A percentile compares a stretch with the other conserved stretches of the same genome.
phyloP scores from a whole-genome alignment of 2,329 filamentous ascomycete genomes.

The Chalara sp. region DNA sequence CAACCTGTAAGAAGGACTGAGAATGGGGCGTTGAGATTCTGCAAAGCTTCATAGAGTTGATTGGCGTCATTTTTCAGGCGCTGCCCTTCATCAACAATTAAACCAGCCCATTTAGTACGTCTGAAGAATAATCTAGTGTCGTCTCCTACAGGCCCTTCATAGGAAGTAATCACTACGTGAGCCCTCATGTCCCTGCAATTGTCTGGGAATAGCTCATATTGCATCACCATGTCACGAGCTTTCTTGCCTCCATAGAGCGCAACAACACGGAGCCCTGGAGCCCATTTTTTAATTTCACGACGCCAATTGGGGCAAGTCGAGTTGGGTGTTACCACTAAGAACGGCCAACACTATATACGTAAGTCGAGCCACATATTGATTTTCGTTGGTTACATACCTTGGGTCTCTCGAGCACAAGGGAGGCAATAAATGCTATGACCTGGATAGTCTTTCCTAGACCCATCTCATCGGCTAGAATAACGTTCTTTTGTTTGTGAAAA shows the following conservation, averaged over 20 bases:
- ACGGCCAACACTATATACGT: slow-evolving; percentile 73
- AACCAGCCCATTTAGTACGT: slow-evolving; percentile 71
- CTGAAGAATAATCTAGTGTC: slow-evolving; percentile 60
- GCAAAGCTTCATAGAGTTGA: slow-evolving; percentile 69
- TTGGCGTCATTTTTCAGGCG: slow-evolving; percentile 90
- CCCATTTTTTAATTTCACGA: slow-evolving; percentile 91
- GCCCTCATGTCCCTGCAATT: slow-evolving; percentile 64
- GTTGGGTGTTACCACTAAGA: slow-evolving; percentile 89
- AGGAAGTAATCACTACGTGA: slow-evolving; percentile 91
- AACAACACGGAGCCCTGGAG: slow-evolving; percentile 79
- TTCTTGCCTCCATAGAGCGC: slow-evolving; percentile 78
- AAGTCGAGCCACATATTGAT: slow-evolving; percentile 35
- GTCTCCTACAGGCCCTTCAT: slow-evolving; percentile 77
- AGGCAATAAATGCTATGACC: slow-evolving; percentile 74
- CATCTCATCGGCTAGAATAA: slow-evolving; percentile 96
- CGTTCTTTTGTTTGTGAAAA: slow-evolving; percentile 75
- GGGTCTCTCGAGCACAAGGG: slow-evolving; percentile 59
- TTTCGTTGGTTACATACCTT: slow-evolving; percentile 21
- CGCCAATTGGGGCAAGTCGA: slow-evolving; percentile 97
- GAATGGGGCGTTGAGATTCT: slow-evolving; percentile 70
- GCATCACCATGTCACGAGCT: slow-evolving; percentile 68
- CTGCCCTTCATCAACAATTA: slow-evolving; percentile 94
- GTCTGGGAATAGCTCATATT: slow-evolving; percentile 78
- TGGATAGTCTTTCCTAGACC: slow-evolving; percentile 96
- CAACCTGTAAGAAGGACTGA: slow-evolving; percentile 72